phyloP scores from a whole-genome alignment of 176 grass and related monocot genomes.

The Sorghum bicolor region Sorghum_bicolor_NCBIv3 NC_012870.2:63562001-63562500 shows the following conservation, averaged over 20 bases:
- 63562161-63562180: background rate
- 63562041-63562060: background rate
- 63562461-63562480: background rate
- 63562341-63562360: background rate
- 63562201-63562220: background rate
- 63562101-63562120: background rate
- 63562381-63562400: background rate
- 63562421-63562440: constrained; percentile 13
- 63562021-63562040: too few relatives aligned
- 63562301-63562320: constrained; percentile 6
- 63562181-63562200: background rate
- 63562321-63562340: background rate
- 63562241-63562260: constrained; percentile 19
- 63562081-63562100: background rate
- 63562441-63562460: background rate
- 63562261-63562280: background rate
- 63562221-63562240: background rate
- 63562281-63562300: background rate
- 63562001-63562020: background rate
- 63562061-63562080: background rate
- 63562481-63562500: constrained; percentile 2
- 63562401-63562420: constrained; percentile 24
- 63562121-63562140: background rate
- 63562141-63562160: background rate
- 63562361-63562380: background rate